phyloP scores from a whole-genome alignment of 2,329 filamentous ascomycete species.

The Fusarium odoratissimum region DNA sequence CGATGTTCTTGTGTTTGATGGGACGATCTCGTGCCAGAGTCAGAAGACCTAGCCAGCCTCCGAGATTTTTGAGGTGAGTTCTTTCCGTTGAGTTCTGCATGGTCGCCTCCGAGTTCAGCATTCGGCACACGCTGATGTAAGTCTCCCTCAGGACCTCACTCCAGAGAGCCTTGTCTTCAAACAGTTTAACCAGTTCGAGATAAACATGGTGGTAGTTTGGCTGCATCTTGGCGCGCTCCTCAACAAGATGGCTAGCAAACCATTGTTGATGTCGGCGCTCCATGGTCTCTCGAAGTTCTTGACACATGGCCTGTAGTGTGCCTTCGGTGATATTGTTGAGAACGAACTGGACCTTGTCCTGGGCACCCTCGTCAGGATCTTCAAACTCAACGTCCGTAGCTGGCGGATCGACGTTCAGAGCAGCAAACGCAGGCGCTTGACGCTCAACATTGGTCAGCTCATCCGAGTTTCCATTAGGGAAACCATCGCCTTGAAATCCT shows the following conservation, averaged over 20 bases:
- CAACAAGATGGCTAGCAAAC: conserved; percentile 95
- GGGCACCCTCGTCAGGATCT: conserved; percentile 84
- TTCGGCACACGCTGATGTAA: conserved; percentile 83
- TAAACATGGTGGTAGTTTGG: conserved; percentile 97
- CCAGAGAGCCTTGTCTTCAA: conserved; percentile 84
- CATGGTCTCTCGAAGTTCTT: conserved; percentile 82
- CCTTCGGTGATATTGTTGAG: conserved; percentile 95
- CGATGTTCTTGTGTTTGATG: conserved; percentile 95
- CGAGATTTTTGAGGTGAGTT: conserved; percentile 91
- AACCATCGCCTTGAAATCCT: conserved; percentile 57
- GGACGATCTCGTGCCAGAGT: conserved; percentile 95
- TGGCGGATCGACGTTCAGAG: conserved; percentile 80
- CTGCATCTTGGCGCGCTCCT: conserved; percentile 96
- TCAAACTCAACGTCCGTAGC: conserved; percentile 74
- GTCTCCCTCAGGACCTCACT: conserved; percentile 93
- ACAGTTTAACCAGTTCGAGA: conserved; percentile 85
- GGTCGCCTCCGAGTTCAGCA: conserved; percentile 91
- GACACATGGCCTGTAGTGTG: conserved; percentile 86
- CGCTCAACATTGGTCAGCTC: conserved; percentile 70
- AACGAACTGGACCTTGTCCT: conserved; percentile 94
- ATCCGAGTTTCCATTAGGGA: conserved; percentile 78
- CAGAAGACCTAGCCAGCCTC: conserved; percentile 90
- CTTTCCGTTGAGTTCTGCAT: conserved; percentile 87
- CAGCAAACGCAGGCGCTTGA: conserved; percentile 77
- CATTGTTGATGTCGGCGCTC: conserved; percentile 89